Evolutionary conservation across 768 basidiomycete genomes (phyloP), one percentile per base, ranked within the genome.

Genomic region (Leccinellum rugosiceps): DNA sequence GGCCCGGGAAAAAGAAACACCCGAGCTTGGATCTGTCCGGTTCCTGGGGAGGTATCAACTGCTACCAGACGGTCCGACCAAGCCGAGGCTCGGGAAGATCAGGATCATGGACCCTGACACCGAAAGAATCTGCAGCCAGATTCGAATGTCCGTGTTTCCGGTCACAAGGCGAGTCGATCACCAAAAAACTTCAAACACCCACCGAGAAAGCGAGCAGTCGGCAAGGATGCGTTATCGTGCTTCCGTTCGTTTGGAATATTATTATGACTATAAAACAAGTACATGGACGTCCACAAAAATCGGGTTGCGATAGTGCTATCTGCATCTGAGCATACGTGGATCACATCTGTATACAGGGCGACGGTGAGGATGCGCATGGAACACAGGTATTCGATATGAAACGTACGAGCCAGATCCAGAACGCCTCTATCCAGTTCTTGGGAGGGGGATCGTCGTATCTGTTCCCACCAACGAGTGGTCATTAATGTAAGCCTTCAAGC

Each of bases 341-440:
- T 63, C 10, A 63, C 62, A 63, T 52, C 62, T 63, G 19, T 30
- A 1, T 1, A 17, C 41, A 55, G 21, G 31, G 8, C 4, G 19
- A 44, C 10, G 6, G 48, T 61, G 28, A 60, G 59, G 17, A 49
- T 13, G 17, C 7, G 17, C 14, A 7, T 14, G 19, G 1, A 13
- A 45, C 10, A 7, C n/a, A 19, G 9, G 4, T 17, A 15, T 8
- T 3, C 8, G 7, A 19, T n/a, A 19, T 1, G 4, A n/a, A 4
- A 53, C 70, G 60, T 46, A 70, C 70, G 2, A 71, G 38, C 70
- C 68, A 69, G 52, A 50, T 53, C 70, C 70, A 71, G 19, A 72
- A 54, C 15, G 68, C 66, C 43, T 71, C 65, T 4, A 64, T 0
- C 45, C 31, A 50, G 46, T 71, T 73, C 55, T 30, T 71, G 3